A percentile compares a stretch with the other conserved stretches of the same genome.
These are phyloP conservation scores for Pyrenopolyporus hunteri DNA, from an alignment of 495 filamentous ascomycete species.

Conservation along the genomic window DNA sequence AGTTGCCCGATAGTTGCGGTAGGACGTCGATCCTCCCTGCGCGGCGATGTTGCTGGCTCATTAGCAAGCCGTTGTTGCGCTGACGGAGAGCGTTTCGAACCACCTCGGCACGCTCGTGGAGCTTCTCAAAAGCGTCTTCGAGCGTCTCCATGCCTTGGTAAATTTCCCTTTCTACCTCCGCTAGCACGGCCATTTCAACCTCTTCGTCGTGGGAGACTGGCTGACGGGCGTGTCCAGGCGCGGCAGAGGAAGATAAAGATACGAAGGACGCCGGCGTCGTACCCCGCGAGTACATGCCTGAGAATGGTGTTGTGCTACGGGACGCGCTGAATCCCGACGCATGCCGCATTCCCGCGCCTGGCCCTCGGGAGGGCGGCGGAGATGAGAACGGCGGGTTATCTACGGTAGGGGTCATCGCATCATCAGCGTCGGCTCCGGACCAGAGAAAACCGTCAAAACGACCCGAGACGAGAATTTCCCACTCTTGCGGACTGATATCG, in stretches of 20 bases:
- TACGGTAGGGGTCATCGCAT: slow-evolving; percentile 44
- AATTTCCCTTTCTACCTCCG: slow-evolving; percentile 91
- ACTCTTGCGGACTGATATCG: slow-evolving; percentile 83
- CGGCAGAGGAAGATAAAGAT: slow-evolving; percentile 48
- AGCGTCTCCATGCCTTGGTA: slow-evolving; percentile 91
- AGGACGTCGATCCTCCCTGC: slow-evolving; percentile 55
- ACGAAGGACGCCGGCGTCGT: slow-evolving; percentile 52
- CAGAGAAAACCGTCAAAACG: slow-evolving; percentile 97
- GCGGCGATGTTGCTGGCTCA: slow-evolving; percentile 76
- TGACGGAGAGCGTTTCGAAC: slow-evolving; percentile 81
- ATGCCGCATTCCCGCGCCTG: slow-evolving; percentile 38
- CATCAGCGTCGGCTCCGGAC: slow-evolving; percentile 79
- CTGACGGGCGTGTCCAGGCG: slow-evolving; percentile 45
- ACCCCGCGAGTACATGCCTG: slow-evolving; percentile 42
- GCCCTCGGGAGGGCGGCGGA: slow-evolving; percentile 40
- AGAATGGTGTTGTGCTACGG: slow-evolving; percentile 46
- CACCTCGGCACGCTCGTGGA: slow-evolving; percentile 82
- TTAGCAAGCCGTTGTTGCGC: slow-evolving; percentile 76
- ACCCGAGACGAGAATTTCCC: slow-evolving; percentile 95
- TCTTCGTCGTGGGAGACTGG: slow-evolving; percentile 90
- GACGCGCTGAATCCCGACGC: slow-evolving; percentile 42
- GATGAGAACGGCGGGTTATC: slow-evolving; percentile 54
- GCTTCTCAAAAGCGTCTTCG: slow-evolving; percentile 92
- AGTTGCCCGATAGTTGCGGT: slow-evolving; percentile 46
- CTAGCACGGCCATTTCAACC: slow-evolving; percentile 85